Evolutionary conservation across 1,284 basidiomycete genomes (phyloP).

Genomic region (Leccinum solheimii): DNA sequence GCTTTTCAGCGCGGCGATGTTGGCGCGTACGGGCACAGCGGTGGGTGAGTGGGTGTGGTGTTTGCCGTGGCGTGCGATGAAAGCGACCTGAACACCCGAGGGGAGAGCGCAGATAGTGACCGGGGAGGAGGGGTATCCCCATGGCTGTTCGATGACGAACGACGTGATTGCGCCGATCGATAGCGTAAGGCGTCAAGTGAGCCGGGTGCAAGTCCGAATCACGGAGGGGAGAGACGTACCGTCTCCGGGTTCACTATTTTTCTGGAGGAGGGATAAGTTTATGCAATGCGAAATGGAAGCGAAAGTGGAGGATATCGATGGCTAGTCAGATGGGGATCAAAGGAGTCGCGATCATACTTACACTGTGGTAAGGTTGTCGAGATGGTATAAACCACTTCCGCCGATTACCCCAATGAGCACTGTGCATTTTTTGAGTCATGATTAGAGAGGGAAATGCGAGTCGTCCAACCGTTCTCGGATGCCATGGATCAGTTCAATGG

Average conservation of each 20-base stretch:
- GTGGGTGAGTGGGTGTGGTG: slow-evolving; percentile 78
- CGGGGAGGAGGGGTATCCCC: slow-evolving; percentile 91
- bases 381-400: slow-evolving; percentile 84
- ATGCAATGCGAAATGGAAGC: too few relatives aligned
- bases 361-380: slow-evolving; percentile 86
- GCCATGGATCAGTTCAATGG: slow-evolving; percentile 12
- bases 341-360: slow-evolving; percentile 38
- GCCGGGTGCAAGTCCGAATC: background rate
- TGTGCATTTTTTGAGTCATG: slow-evolving; percentile 30
- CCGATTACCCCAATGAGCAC: slow-evolving; percentile 84
- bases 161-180: background rate
- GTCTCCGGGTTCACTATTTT: slow-evolving; percentile 72
- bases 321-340: background rate
- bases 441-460: background rate
- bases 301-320: background rate
- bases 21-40: slow-evolving; percentile 81
- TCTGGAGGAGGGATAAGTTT: slow-evolving; percentile 38
- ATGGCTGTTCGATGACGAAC: slow-evolving; percentile 64
- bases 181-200: background rate
- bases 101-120: slow-evolving; percentile 86
- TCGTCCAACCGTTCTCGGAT: slow-evolving; percentile 23
- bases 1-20: slow-evolving; percentile 94
- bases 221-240: slow-evolving; percentile 39
- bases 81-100: slow-evolving; percentile 80
- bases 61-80: slow-evolving; percentile 87